phyloP scores from a whole-genome alignment of 257 asterid genomes.

The Scutellaria galericulata region DNA sequence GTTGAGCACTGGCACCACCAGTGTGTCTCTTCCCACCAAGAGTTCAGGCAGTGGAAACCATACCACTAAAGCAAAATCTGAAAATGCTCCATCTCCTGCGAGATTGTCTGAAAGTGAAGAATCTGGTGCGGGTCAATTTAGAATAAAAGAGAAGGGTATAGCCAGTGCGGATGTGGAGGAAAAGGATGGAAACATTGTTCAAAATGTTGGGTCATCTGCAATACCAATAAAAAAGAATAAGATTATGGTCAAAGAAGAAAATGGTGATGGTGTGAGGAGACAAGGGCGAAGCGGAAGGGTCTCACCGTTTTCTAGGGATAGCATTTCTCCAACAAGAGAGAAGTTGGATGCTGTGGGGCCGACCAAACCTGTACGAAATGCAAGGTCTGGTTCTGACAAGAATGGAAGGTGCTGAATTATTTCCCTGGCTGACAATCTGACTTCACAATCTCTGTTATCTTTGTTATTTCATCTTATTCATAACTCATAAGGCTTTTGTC shows the following conservation, averaged over 20 bases:
- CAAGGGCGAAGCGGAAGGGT: slow-evolving; percentile 91
- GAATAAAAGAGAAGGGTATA: slow-evolving; percentile 61
- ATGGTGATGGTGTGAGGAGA: slow-evolving; percentile 74
- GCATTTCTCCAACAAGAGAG: slow-evolving; percentile 71
- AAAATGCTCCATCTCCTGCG: slow-evolving; percentile 68
- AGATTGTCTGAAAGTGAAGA: slow-evolving; percentile 88
- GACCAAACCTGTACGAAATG: slow-evolving; percentile 67
- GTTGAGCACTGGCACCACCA: slow-evolving; percentile 55
- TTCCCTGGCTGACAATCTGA: slow-evolving; percentile 32
- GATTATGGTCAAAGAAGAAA: slow-evolving; percentile 64
- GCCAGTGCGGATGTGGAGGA: slow-evolving; percentile 60
- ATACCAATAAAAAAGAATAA: slow-evolving; percentile 65
- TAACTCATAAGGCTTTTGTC: slow-evolving; percentile 27
- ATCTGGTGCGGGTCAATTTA: slow-evolving; percentile 75
- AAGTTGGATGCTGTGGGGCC: slow-evolving; percentile 59
- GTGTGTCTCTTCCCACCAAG: slow-evolving; percentile 58
- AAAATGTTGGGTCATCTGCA: slow-evolving; percentile 52
- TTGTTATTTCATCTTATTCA: slow-evolving; percentile 35
- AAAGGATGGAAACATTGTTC: slow-evolving; percentile 54
- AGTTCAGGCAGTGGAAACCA: slow-evolving; percentile 59
- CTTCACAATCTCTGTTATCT: slow-evolving; percentile 20
- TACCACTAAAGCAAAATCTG: slow-evolving; percentile 55
- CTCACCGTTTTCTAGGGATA: slow-evolving; percentile 74
- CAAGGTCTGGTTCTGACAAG: slow-evolving; percentile 72
- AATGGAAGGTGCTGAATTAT: slow-evolving; percentile 68